Evolutionary conservation across 352 stramenopile genomes (phyloP).

Genomic region (Phytopythium helicoides): DNA sequence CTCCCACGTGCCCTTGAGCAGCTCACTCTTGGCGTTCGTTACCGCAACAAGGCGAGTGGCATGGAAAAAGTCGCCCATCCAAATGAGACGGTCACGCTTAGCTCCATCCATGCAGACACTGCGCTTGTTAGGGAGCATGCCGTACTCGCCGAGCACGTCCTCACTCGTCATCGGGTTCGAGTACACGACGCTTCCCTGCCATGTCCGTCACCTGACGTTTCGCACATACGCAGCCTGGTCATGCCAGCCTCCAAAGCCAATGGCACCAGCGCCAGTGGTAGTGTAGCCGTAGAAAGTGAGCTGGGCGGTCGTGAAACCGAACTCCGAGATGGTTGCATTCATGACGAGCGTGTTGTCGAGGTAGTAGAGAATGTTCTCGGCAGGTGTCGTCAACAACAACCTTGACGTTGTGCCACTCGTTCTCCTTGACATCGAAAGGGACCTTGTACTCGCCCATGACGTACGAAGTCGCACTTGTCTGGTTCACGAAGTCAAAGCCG

Average conservation of each 20-base stretch:
- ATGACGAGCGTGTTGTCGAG: conserved; percentile 21
- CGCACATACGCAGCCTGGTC: conserved; percentile 20
- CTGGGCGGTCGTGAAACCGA: conserved; percentile 8
- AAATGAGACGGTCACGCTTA: conserved; percentile 31
- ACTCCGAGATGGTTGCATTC: conserved; percentile 21
- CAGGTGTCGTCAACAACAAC: conserved; percentile 55
- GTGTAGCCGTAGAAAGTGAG: conserved; percentile 19
- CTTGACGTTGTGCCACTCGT: conserved; percentile 59
- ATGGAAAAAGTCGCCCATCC: conserved; percentile 32
- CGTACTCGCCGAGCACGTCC: conserved; percentile 21
- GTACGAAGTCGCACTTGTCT: conserved; percentile 27
- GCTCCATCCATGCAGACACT: conserved; percentile 24
- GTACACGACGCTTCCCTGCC: conserved; percentile 15
- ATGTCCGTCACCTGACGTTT: conserved; percentile 15
- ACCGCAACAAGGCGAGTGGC: conserved; percentile 25
- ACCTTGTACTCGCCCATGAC: conserved; percentile 30
- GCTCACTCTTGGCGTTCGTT: conserved; percentile 22
- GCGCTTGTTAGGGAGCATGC: conserved; percentile 19
- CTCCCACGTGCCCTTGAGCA: conserved; percentile 24
- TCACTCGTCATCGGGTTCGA: conserved; percentile 15
- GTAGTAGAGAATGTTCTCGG: conserved; percentile 31
- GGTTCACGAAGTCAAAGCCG: conserved; percentile 27
- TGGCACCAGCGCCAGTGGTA: conserved; percentile 13
- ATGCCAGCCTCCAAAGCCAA: conserved; percentile 26
- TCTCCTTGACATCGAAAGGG: conserved; percentile 74